Evolutionary conservation across 768 basidiomycete genomes (phyloP).

Genomic region (Tulasnella sp.): DNA sequence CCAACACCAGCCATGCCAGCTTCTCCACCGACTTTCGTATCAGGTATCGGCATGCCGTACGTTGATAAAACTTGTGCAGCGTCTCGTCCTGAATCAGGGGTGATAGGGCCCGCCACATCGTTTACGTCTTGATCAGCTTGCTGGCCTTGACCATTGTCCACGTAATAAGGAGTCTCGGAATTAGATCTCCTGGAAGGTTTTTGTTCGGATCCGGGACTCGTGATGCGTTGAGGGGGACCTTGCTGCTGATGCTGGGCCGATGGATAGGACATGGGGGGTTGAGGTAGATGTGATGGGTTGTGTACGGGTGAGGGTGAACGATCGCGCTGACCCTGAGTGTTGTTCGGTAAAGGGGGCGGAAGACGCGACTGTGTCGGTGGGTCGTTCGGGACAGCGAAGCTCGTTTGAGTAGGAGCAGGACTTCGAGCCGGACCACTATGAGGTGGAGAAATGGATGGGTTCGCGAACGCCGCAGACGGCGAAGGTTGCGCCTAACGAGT

Average conservation of each 20-base stretch:
- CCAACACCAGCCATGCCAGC: conserved; percentile 33
- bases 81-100: conserved; percentile 4
- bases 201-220: conserved; percentile 18
- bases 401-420: not conserved
- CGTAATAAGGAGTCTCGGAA: conserved; percentile 38
- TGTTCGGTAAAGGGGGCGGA: not conserved
- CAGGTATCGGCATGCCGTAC: conserved; percentile 10
- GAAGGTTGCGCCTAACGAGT: not conserved
- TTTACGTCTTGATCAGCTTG: conserved; percentile 21
- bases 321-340: not conserved
- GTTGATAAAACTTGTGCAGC: not conserved
- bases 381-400: not conserved
- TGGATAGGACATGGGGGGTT: not conserved
- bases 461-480: not conserved
- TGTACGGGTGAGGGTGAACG: not conserved
- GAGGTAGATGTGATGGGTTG: not conserved
- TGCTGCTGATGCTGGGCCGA: not conserved
- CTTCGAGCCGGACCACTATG: not conserved
- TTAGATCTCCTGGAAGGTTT: conserved; percentile 32
- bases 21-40: conserved; percentile 21
- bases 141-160: conserved; percentile 37
- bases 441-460: not conserved
- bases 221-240: not conserved
- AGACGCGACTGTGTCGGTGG: not conserved
- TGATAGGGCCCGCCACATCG: conserved; percentile 17